Base-by-base conservation (phyloP, 305 asterid genomes). In the Solanum chacoense region DNA sequence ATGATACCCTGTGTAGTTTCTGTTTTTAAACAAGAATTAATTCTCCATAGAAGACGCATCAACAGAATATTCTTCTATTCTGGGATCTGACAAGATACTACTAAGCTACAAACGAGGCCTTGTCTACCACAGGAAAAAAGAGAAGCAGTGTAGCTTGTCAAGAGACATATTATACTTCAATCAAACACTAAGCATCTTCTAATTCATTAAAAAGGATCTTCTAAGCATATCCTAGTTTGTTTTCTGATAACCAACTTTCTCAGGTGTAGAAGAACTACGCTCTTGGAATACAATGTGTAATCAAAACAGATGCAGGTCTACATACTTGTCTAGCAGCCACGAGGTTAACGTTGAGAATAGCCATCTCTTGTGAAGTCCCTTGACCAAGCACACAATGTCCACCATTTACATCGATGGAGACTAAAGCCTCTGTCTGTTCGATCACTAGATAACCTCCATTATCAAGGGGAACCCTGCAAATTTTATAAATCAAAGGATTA, bases 371-470 rank as follows among this genome's bases (percentile, higher is more conserved):
- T 85, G 99, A 98, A 76, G 96, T 95, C 88, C 98, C 98, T 92
- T 98, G 94, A 89, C 99, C 98, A 89, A 98, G 96, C 97, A 98
- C 93, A 91, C 98, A 96, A 5, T 95, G 99, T 26, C 99, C 99
- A 76, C 99, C 99, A 92, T 98, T 98, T 89, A 98, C 99, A 92
- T 98, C 99, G 89, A 98, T 94, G 86, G 99, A 98, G 87, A 98
- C 98, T 88, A 98, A 88, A 69, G 99, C 99, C 89, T 97, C 99
- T 3, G 99, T 97, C 92, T 97, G 99, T 93, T 97, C 99, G 90
- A 97, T 96, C 90, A 97, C 99, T 89, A 97, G 92, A 95, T 95
- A 96, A 90, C 99, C 99, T 87, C 99, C 99, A 87, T 97, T 96
- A 91, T 91, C 95, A 88, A 97, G 96, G 73, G 96, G 93, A 91